phyloP scores from a whole-genome alignment of 495 filamentous ascomycete species.

The Clohesyomyces aquaticus region DNA sequence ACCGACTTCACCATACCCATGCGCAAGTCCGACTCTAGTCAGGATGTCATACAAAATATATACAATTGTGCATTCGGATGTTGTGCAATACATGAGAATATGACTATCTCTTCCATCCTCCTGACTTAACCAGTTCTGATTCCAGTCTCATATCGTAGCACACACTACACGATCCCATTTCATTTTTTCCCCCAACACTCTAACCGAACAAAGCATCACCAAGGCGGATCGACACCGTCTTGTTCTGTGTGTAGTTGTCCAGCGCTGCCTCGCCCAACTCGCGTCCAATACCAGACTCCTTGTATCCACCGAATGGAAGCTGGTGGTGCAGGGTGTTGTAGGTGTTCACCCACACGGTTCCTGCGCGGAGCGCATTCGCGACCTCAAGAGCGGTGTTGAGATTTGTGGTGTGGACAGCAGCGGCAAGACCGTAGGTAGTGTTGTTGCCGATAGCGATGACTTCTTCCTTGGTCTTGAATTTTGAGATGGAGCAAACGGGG shows the following conservation, averaged over 20 bases:
- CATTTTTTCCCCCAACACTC: too few relatives aligned
- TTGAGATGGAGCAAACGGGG: constrained; percentile 89
- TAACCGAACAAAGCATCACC: constrained; percentile 66
- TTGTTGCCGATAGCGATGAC: constrained; percentile 80
- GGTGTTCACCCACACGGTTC: constrained; percentile 95
- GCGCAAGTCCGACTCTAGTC: too few relatives aligned
- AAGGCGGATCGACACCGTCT: constrained; percentile 67
- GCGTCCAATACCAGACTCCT: constrained; percentile 90
- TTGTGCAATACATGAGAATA: too few relatives aligned
- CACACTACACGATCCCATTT: constrained; percentile 4
- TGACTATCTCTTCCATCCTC: too few relatives aligned
- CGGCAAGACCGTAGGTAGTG: constrained; percentile 78
- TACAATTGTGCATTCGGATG: too few relatives aligned
- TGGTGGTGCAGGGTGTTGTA: constrained; percentile 87
- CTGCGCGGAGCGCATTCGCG: constrained; percentile 77
- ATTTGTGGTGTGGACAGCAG: constrained; percentile 90
- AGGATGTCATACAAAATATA: too few relatives aligned
- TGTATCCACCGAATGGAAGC: constrained; percentile 89
- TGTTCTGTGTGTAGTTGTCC: constrained; percentile 87
- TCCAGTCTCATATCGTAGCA: constrained; percentile 16
- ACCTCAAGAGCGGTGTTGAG: constrained; percentile 92
- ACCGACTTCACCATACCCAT: too few relatives aligned
- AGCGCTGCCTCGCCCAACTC: constrained; percentile 93
- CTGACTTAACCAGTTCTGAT: too few relatives aligned
- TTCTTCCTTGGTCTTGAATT: constrained; percentile 89